Evolutionary conservation across 2,329 filamentous ascomycete genomes (phyloP).

Genomic region (Fusarium sp.): DNA sequence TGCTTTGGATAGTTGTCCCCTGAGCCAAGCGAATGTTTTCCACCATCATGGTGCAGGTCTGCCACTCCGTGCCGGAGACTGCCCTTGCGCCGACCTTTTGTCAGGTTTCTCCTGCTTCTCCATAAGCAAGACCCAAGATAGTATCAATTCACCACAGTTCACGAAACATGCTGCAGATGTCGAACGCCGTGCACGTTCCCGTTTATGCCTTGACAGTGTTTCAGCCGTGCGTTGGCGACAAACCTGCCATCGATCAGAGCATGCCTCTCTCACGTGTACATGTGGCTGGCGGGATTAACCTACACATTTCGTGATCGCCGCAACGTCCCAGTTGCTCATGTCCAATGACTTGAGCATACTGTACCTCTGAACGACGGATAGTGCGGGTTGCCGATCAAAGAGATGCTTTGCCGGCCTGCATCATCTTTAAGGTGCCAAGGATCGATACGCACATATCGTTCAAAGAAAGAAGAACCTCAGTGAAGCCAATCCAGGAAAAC

Average conservation of each 20-base stretch:
- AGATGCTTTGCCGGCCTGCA: not conserved
- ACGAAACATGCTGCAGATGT: not conserved
- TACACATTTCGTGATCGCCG: slow-evolving; percentile 10
- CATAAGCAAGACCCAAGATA: not conserved
- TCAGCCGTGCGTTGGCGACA: not conserved
- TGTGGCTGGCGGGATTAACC: slow-evolving; percentile 6
- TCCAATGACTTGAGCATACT: slow-evolving; percentile 26
- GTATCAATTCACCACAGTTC: not conserved
- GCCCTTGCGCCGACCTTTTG: not conserved
- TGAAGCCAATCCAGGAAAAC: not conserved
- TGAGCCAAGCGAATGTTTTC: not conserved
- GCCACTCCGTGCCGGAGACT: not conserved
- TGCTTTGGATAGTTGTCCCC: not conserved
- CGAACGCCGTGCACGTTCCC: not conserved
- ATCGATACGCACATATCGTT: not conserved
- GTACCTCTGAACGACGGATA: not conserved
- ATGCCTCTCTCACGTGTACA: not conserved
- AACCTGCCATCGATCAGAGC: not conserved
- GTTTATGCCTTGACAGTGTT: not conserved
- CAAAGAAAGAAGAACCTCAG: not conserved
- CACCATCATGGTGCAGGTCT: not conserved
- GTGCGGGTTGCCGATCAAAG: not conserved
- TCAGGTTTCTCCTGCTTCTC: not conserved
- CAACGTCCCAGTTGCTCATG: slow-evolving; percentile 7
- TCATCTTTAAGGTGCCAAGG: not conserved